phyloP scores from a whole-genome alignment of 2,329 filamentous ascomycete genomes.

The Aureobasidium subglaciale region DNA sequence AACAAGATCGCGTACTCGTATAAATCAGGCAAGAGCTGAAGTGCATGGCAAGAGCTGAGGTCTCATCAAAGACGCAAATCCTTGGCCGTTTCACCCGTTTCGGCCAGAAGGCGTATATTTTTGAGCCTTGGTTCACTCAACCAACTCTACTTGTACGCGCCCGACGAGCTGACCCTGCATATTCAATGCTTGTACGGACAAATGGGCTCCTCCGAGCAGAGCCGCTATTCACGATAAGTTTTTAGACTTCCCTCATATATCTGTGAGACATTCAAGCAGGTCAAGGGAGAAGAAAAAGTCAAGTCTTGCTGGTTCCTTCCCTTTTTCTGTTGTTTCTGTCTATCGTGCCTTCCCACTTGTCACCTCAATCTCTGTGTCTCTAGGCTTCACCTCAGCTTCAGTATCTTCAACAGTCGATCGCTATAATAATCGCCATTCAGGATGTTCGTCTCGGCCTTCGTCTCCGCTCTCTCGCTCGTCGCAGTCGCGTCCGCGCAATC shows the following conservation, averaged over 20 bases:
- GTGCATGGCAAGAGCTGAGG: not conserved
- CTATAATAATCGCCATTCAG: not conserved
- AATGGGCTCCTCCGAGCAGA: not conserved
- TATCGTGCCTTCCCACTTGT: not conserved
- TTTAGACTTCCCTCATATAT: not conserved
- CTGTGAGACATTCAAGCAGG: not conserved
- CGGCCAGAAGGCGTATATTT: slow-evolving; percentile 2
- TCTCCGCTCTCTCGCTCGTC: slow-evolving; percentile 16
- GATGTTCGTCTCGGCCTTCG: slow-evolving; percentile 4
- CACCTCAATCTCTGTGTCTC: not conserved
- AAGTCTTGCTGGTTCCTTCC: not conserved
- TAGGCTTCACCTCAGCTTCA: not conserved
- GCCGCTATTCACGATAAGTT: slow-evolving; percentile 8
- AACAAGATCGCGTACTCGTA: too few species aligned
- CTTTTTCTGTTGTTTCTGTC: not conserved
- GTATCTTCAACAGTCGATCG: not conserved
- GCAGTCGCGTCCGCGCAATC: slow-evolving; percentile 20
- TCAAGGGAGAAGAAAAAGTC: not conserved
- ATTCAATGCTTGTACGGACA: not conserved
- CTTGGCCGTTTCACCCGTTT: slow-evolving; percentile 13
- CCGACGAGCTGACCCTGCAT: not conserved
- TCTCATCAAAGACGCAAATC: not conserved
- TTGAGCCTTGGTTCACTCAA: not conserved
- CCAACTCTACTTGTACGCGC: slow-evolving; percentile 1
- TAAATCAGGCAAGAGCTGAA: too few species aligned